Percentiles rank a stretch among this genome's conserved stretches.
phyloP scores from a whole-genome alignment of 2,329 filamentous ascomycete species.

The Verruconis gallopava region DNA sequence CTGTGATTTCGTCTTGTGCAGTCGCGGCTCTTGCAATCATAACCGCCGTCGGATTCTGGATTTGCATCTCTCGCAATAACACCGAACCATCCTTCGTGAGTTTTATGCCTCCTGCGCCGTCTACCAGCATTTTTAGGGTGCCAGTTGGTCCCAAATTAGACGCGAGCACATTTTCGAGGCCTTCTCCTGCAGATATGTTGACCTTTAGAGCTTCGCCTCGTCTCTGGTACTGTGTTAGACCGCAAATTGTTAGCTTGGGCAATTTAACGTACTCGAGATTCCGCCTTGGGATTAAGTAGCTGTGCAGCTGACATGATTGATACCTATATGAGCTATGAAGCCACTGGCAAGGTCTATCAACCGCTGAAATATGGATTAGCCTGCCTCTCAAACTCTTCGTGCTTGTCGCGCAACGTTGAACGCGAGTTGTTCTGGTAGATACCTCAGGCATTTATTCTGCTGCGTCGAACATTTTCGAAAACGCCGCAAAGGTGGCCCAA shows the following conservation, averaged over 20 bases:
- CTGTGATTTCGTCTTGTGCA: conserved; percentile 95
- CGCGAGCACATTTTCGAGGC: conserved; percentile 55
- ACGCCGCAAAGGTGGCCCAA: too few species aligned
- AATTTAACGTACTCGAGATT: conserved; percentile 60
- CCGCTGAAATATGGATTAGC: too few species aligned
- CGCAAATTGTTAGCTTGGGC: conserved; percentile 31
- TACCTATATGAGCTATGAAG: too few species aligned
- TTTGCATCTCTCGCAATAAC: conserved; percentile 65
- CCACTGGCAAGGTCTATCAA: too few species aligned
- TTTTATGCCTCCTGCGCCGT: conserved; percentile 66
- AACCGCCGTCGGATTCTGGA: conserved; percentile 93
- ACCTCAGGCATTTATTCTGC: too few species aligned
- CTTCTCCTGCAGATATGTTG: conserved; percentile 94
- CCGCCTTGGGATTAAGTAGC: conserved; percentile 96
- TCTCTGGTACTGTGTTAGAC: too few species aligned
- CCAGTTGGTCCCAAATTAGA: conserved; percentile 90
- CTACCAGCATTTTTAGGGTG: conserved; percentile 84
- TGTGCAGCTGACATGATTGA: conserved; percentile 98
- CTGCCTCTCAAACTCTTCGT: too few species aligned
- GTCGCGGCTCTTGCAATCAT: conserved; percentile 75
- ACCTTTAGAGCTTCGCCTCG: conserved; percentile 92
- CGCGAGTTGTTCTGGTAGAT: too few species aligned
- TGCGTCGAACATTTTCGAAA: too few species aligned
- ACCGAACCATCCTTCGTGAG: conserved; percentile 98
- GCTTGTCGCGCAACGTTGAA: too few species aligned